phyloP scores from a whole-genome alignment of 805 yeast genomes.

The Lachancea kluyveri region DNA sequence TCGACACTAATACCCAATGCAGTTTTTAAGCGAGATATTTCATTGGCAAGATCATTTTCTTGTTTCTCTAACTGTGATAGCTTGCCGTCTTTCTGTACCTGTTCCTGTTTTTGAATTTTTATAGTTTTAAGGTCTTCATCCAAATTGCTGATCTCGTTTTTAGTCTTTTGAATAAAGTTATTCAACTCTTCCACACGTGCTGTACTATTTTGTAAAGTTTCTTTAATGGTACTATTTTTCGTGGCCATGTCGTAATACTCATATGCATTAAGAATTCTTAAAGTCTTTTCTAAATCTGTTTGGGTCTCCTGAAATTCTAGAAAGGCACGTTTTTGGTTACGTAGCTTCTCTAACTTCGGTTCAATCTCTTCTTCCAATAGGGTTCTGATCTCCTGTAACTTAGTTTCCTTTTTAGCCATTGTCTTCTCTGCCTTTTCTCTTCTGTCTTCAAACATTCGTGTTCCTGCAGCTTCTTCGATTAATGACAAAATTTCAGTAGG shows the following conservation, averaged over 20 bases:
- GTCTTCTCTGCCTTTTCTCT: constrained; percentile 88
- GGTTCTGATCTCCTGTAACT: constrained; percentile 68
- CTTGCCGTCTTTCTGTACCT: constrained; percentile 53
- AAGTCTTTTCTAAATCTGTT: constrained; percentile 67
- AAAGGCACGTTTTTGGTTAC: constrained; percentile 75
- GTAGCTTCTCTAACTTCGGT: constrained; percentile 77
- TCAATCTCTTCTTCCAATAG: constrained; percentile 82
- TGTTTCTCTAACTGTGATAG: constrained; percentile 52
- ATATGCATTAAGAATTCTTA: constrained; percentile 71
- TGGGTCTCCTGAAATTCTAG: constrained; percentile 83
- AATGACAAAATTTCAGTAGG: constrained; percentile 83
- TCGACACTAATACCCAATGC: constrained; percentile 51
- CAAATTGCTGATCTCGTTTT: constrained; percentile 51
- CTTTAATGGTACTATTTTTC: constrained; percentile 39
- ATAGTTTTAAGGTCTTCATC: constrained; percentile 54
- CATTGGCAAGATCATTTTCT: constrained; percentile 54
- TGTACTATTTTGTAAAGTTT: constrained; percentile 37
- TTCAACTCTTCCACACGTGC: constrained; percentile 36
- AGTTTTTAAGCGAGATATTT: constrained; percentile 62
- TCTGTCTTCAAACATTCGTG: constrained; percentile 90
- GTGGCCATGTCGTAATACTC: constrained; percentile 46
- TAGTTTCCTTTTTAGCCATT: constrained; percentile 84
- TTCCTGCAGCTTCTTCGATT: constrained; percentile 98
- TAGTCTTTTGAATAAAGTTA: constrained; percentile 39
- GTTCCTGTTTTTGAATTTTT: constrained; percentile 47